phyloP scores from a whole-genome alignment of 345 rosid genomes.

The Gynandropsis gynandra region DNA sequence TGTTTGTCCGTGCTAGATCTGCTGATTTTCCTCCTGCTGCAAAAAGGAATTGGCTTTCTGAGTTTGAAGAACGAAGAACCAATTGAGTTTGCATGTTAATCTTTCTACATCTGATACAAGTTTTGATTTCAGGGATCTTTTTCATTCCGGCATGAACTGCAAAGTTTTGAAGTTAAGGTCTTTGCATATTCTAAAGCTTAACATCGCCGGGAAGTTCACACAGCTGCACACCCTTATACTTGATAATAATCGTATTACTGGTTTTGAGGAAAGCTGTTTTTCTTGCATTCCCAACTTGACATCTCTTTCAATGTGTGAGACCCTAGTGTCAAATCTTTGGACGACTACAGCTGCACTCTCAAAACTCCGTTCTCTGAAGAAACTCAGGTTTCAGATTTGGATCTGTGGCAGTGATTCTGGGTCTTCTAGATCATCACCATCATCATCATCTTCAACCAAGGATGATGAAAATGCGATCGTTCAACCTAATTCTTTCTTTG shows the following conservation, averaged over 20 bases:
- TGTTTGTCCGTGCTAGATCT: constrained; percentile 1
- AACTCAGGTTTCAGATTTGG: constrained; percentile 74
- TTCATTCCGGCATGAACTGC: constrained; percentile 60
- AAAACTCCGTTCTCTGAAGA: constrained; percentile 59
- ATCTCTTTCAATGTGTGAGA: constrained; percentile 76
- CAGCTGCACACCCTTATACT: constrained; percentile 59
- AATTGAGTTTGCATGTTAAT: not conserved
- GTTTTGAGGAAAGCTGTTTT: constrained; percentile 80
- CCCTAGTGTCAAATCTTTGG: constrained; percentile 79
- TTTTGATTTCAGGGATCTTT: constrained; percentile 51
- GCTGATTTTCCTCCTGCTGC: not conserved
- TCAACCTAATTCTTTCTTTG: constrained; percentile 23
- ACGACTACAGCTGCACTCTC: constrained; percentile 68
- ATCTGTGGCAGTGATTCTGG: constrained; percentile 47
- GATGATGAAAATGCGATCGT: constrained; percentile 27
- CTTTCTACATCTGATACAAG: constrained; percentile 17
- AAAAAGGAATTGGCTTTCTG: not conserved
- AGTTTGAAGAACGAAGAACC: not conserved
- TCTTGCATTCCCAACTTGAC: constrained; percentile 71
- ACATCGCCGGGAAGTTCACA: constrained; percentile 68
- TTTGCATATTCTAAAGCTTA: constrained; percentile 60
- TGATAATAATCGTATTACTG: constrained; percentile 55
- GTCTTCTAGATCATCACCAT: constrained; percentile 28
- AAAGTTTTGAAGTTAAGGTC: constrained; percentile 61
- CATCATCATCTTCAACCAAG: constrained; percentile 25